Percentiles rank a stretch among this genome's conserved stretches.
phyloP scores from a whole-genome alignment of 345 rosid species.

The Camelina sativa region DNA sequence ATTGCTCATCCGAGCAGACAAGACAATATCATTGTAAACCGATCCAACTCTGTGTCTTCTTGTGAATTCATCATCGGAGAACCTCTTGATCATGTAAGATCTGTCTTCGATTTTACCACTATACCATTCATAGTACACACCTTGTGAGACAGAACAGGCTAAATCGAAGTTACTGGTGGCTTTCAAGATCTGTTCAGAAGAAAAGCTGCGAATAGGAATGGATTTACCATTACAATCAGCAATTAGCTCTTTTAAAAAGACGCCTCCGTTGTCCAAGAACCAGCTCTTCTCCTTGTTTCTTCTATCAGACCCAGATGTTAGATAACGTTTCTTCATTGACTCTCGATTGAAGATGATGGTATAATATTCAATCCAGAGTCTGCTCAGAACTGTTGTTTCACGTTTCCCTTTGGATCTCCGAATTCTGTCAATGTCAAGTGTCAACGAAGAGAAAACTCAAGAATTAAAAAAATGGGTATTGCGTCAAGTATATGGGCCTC shows the following conservation, averaged over 20 bases:
- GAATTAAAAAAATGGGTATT: not conserved
- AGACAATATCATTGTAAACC: constrained; percentile 28
- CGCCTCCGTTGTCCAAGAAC: constrained; percentile 27
- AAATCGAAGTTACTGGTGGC: constrained; percentile 26
- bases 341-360: not conserved
- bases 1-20: constrained; percentile 27
- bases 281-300: not conserved
- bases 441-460: too few relatives aligned
- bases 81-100: constrained; percentile 31
- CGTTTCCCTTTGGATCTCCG: too few relatives aligned
- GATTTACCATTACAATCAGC: constrained; percentile 36
- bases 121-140: constrained; percentile 10
- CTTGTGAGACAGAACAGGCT: not conserved
- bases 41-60: not conserved
- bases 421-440: too few relatives aligned
- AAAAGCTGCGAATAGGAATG: constrained; percentile 21
- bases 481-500: not conserved
- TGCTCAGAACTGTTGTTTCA: too few relatives aligned
- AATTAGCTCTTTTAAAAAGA: not conserved
- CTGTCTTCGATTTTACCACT: constrained; percentile 28
- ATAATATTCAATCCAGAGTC: too few relatives aligned
- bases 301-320: not conserved
- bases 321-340: not conserved
- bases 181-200: constrained; percentile 12
- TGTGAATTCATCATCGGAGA: constrained; percentile 5